Base-by-base conservation (phyloP, 164 flowering plant genomes). In the Berberis thunbergii region DNA sequence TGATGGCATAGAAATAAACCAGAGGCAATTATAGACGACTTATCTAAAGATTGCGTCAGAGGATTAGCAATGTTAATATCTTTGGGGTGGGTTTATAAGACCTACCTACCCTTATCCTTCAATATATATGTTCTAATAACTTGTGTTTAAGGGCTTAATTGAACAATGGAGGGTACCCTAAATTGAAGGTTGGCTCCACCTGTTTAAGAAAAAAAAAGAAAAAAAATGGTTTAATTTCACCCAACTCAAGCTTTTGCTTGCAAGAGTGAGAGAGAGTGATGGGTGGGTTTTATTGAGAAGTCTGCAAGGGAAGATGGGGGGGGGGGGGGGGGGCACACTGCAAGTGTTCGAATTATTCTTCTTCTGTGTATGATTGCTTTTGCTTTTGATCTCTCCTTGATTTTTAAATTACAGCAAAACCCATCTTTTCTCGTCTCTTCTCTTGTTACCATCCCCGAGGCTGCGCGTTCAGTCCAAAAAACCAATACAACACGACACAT, bases 281-380 rank as follows among this genome's bases (percentile, higher is more conserved):
- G 26, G 26, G 40, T 56, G 7, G 42, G 38, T 26, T 40, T 38
- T 56, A 38, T 38, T 56, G 59, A 4, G 59, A 6, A 56, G 59
- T 38, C 41, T 56, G 59, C 59, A 57, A 26, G 26, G 26, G 26
- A 26, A 26, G 26, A 26, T 26, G 45, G 41, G 41, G 41, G 80
- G 79, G 60, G 0, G 26, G 0, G 0, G 45, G 41, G 41, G 41
- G 80, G 79, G 60, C 70, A 67, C 70, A 26, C 41, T 26, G 41
- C 59, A 38, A 38, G 82, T 86, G 26, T 26, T 84, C 84, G 91
- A 88, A 86, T 79, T 82, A 68, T 73, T 73, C 76, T 73, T 73
- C 73, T 73, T 66, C 64, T 39, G 76, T 63, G 70, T 63, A 73
- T 69, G 73, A 73, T 73, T 73, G 76, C 73, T 69, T 66, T 73